These are phyloP conservation scores for Plectosphaerella plurivora DNA, from an alignment of 2,329 filamentous ascomycete genomes.

Conservation along the genomic window DNA sequence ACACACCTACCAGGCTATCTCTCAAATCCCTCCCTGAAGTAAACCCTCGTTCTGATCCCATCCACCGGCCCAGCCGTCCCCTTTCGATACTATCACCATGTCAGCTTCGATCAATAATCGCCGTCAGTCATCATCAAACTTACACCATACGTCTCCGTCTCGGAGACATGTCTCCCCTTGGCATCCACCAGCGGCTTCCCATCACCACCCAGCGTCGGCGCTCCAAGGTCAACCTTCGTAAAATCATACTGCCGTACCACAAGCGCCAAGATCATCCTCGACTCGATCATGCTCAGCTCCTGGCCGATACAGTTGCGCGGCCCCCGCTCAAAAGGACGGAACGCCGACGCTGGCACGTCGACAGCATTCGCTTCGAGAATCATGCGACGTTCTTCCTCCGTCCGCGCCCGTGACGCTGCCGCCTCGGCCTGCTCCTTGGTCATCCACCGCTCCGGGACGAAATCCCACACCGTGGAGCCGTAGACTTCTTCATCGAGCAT, in stretches of 20 bases:
- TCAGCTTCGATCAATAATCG: not conserved
- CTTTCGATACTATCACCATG: not conserved
- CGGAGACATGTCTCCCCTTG: constrained; percentile 9
- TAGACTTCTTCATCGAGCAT: constrained; percentile 28
- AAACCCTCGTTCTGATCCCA: not conserved
- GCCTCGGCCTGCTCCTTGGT: too few species aligned
- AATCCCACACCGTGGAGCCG: constrained; percentile 27
- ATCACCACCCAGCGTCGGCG: constrained; percentile 7
- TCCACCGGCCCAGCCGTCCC: not conserved
- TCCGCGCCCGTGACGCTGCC: too few species aligned
- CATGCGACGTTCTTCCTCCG: too few species aligned
- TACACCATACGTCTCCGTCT: constrained; percentile 12
- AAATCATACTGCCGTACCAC: constrained; percentile 1
- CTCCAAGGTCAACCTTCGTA: constrained; percentile 12
- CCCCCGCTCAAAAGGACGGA: constrained; percentile 40
- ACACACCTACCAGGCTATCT: not conserved
- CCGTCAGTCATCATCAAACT: not conserved
- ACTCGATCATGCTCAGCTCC: constrained; percentile 43
- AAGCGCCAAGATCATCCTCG: too few species aligned
- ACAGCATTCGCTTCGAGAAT: too few species aligned
- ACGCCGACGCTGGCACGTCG: constrained; percentile 15
- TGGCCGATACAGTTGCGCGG: constrained; percentile 45
- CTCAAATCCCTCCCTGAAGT: not conserved
- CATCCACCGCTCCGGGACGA: constrained; percentile 35
- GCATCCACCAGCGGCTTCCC: constrained; percentile 9